Evolutionary conservation across 2,329 filamentous ascomycete genomes (phyloP), one percentile per base, ranked within the genome.

Genomic region (Talaromyces albobiverticillius): DNA sequence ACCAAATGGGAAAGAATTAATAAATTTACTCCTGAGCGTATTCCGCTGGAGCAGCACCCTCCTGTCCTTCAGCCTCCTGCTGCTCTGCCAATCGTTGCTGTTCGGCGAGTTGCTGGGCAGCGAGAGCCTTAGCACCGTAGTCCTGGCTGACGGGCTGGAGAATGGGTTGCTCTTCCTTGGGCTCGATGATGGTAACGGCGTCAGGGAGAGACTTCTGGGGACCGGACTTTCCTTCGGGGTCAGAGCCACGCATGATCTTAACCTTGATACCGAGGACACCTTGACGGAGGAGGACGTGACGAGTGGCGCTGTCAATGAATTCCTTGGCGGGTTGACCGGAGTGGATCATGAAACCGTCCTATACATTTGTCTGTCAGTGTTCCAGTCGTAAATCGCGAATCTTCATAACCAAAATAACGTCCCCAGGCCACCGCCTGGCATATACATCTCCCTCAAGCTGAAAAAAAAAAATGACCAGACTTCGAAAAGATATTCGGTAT

Each of bases 321-420:
- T 99, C 94, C 82, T 95, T 93, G 74, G 93, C 94, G 74, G 94
- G 94, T 80, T 99, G 94, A 82, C 94, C 94, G 73, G 94, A 99
- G 90, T 99, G 94, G 82, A 99, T 99, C 94, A 99, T 99, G 90
- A 99, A 99, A 77, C 94, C 94, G 80, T 99, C 85, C 83, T 85
- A 58, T 50, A 55, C 45, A 43, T 47, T 34, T 9, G n/a, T n/a
- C 25, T 51, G 32, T 56, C 46, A 56, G 49, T 41, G 14, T 23
- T 26, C 20, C 29, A 4, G 26, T 31, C 4, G 26, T 42, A 18
- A 51, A 31, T 25, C 10, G n/a, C 31, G n/a, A n/a, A n/a, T n/a
- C n/a, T n/a, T n/a, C n/a, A n/a, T n/a, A n/a, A n/a, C n/a, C n/a
- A n/a, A n/a, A n/a, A n/a, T n/a, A n/a, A n/a, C n/a, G 20, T 11